Conservation (phyloP, 768 basidiomycete species). For the Pilatotrama ljubarskyi region DNA sequence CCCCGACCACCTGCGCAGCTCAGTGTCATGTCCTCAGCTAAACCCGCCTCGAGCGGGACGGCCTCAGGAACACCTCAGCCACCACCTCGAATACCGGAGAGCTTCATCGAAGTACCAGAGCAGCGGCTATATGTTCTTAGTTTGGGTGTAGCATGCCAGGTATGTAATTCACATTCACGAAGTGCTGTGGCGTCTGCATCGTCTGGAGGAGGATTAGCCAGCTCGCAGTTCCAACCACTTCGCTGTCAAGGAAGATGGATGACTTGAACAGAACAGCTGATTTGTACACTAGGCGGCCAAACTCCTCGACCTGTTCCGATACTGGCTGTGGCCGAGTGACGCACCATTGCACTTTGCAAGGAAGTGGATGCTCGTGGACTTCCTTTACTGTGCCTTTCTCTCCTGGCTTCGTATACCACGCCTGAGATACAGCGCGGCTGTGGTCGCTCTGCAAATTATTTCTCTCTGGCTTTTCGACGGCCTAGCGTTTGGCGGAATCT, state of each 20-base stretch:
- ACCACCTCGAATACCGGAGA: slow-evolving; percentile 68
- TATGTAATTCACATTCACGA: slow-evolving; percentile 34
- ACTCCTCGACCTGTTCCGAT: slow-evolving; percentile 64
- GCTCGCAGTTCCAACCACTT: too few relatives aligned
- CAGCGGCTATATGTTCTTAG: slow-evolving; percentile 80
- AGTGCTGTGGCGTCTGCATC: neutral
- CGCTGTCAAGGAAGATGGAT: too few relatives aligned
- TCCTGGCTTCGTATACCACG: slow-evolving; percentile 72
- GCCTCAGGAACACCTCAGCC: slow-evolving; percentile 15
- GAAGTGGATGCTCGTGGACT: slow-evolving; percentile 77
- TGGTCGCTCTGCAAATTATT: slow-evolving; percentile 62
- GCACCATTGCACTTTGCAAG: slow-evolving; percentile 45
- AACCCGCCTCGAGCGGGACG: slow-evolving; percentile 9
- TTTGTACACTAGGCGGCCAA: slow-evolving; percentile 62
- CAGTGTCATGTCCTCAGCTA: slow-evolving; percentile 21
- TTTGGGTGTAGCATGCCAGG: slow-evolving; percentile 76
- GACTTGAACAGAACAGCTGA: neutral
- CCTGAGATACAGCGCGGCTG: slow-evolving; percentile 63
- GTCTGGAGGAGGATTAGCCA: too few relatives aligned
- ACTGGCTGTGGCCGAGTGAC: slow-evolving; percentile 47
- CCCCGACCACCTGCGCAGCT: neutral
- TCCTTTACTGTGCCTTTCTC: slow-evolving; percentile 57
- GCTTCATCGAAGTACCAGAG: slow-evolving; percentile 71
- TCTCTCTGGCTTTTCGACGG: slow-evolving; percentile 65
- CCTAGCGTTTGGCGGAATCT: slow-evolving; percentile 70